Base-by-base conservation (phyloP, 306 rosid species). In the Macrotyloma uniflorum region DNA sequence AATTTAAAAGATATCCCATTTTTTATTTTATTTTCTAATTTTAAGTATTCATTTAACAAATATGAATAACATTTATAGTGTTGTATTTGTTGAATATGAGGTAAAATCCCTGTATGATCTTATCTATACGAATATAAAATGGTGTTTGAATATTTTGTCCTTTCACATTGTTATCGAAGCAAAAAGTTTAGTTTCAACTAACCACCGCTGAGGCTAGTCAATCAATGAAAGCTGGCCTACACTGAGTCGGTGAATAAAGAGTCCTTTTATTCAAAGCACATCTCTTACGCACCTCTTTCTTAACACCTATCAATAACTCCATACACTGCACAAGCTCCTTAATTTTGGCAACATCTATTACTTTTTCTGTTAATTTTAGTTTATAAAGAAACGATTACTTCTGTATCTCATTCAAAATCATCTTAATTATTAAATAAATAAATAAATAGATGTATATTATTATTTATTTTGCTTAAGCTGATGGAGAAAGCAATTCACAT, bases 401-500 rank as follows among this genome's bases (percentile, higher is more conserved):
- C 9, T 7, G 2, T 36, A 36, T 9, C 42, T 8, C 42, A 61
- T 15, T 30, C 12, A 1, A 61, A 59, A 55, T 55, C 63, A 15
- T 30, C 6, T 28, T 6, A 30, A 61, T 15, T 5, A 57, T 23
- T 5, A 57, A 6, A 11, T 12, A 57, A 22, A 55, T 14, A 3
- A 58, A 4, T 57, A 26, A 58, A 26, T 35, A 7, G 6, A 35
- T 35, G 8, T 33, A 35, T 35, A 35, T 35, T 6, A 1, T 30
- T 30, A 4, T 30, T 4, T 30, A 30, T 2, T 30, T 26, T 26
- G 28, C 2, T 26, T 50, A 50, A 46, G 4, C 23, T 8, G 1
- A 11, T 16, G 16, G 70, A 76, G 28, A 81, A 75, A 75, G 15
- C 26, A 59, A 36, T 13, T 64, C 77, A 47, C 68, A 38, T 59